These are phyloP conservation scores for Syzygium aromaticum DNA, from an alignment of 345 rosid species.

Conservation along the genomic window DNA sequence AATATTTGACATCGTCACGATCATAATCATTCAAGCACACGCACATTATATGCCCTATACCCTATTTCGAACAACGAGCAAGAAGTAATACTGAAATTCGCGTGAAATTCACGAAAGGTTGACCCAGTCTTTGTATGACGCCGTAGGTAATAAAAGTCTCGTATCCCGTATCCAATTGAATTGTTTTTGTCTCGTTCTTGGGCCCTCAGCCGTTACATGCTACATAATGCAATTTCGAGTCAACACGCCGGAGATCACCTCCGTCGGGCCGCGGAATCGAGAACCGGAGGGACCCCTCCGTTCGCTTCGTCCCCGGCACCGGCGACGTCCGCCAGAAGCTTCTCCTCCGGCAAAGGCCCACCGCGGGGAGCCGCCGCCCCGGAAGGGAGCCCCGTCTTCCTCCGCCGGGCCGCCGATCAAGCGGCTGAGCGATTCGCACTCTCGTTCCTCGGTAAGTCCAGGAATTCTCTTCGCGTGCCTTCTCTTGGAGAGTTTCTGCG, in stretches of 20 bases:
- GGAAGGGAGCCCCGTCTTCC: not conserved
- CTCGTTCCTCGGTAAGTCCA: not conserved
- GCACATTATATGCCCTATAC: too few species aligned
- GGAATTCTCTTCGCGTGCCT: not conserved
- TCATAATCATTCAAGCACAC: not conserved
- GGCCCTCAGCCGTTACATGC: not conserved
- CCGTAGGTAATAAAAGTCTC: not conserved
- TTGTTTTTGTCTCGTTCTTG: not conserved
- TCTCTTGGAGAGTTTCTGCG: not conserved
- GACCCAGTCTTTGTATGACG: not conserved
- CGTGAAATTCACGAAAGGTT: not conserved
- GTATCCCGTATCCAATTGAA: not conserved
- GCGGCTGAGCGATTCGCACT: not conserved
- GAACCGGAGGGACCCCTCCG: not conserved
- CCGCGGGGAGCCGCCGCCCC: not conserved
- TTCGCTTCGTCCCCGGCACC: not conserved
- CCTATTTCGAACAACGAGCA: too few species aligned
- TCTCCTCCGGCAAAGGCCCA: not conserved
- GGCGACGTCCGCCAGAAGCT: not conserved
- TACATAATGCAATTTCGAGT: not conserved
- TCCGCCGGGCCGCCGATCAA: not conserved
- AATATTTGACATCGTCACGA: not conserved
- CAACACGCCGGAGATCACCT: not conserved
- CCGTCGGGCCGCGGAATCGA: not conserved
- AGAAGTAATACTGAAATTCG: rapidly evolving